Conservation (phyloP, 1,284 basidiomycete genomes). For the Microbotryomycetes sp. region DNA sequence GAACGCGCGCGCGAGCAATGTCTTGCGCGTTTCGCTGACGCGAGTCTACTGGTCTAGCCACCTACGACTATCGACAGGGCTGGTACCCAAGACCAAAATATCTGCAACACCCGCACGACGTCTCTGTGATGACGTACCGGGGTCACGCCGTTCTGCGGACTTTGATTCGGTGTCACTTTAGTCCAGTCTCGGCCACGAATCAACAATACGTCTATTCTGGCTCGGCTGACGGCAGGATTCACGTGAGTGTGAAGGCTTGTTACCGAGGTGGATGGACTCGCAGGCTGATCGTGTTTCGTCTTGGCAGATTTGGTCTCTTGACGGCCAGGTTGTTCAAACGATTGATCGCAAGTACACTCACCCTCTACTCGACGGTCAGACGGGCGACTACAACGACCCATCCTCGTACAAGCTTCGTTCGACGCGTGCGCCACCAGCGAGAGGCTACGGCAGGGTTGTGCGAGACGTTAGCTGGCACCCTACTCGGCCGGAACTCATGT, state of each 20-base stretch:
- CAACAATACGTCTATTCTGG: conserved; percentile 91
- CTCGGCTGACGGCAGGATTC: conserved; percentile 69
- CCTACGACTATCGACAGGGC: conserved; percentile 71
- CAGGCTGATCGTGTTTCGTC: no score
- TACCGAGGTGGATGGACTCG: conserved; percentile 38
- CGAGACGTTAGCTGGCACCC: conserved; percentile 91
- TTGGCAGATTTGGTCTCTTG: conserved; percentile 94
- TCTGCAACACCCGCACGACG: conserved; percentile 63
- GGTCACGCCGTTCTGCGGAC: conserved; percentile 90
- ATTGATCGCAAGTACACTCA: conserved; percentile 70
- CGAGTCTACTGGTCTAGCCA: conserved; percentile 36
- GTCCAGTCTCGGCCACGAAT: conserved; percentile 82
- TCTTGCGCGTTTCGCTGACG: no score
- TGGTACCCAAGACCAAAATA: conserved; percentile 25
- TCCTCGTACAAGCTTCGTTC: conserved; percentile 33
- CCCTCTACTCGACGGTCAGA: conserved; percentile 52
- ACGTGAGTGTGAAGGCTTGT: conserved; percentile 50
- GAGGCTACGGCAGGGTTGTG: conserved; percentile 45
- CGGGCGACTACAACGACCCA: conserved; percentile 36
- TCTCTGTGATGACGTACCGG: conserved; percentile 89
- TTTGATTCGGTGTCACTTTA: conserved; percentile 92
- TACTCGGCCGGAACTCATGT: conserved; percentile 82
- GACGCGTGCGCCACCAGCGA: conserved; percentile 17
- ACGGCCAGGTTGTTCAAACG: conserved; percentile 74
- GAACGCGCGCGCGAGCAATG: no score